Evolutionary conservation across 2,329 filamentous ascomycete genomes (phyloP), one percentile per base, ranked within the genome.

Genomic region (Boeremia lycopersici): DNA sequence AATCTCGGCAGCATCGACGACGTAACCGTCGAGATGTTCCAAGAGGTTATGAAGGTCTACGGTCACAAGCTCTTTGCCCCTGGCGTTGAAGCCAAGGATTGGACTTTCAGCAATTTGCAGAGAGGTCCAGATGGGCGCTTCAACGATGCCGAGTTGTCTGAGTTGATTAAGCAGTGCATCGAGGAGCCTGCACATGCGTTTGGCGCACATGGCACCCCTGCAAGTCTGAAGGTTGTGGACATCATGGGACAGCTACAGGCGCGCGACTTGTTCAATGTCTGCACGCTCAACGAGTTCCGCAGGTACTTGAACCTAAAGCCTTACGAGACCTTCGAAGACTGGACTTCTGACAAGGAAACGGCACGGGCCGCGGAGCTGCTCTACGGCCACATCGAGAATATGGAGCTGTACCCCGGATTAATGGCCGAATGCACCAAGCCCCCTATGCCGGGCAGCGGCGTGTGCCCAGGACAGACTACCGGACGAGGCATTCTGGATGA

Each of bases 271-370:
- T 95, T 91, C 90, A 87, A 91, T 55, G 78, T 91, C 6, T 88
- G 88, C 0, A 88, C 88, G 0, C 79, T 96, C 50, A 95, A 95
- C 70, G 90, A 95, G 76, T 95, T 93, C 79, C 83, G 91, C 43
- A 86, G 88, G 68, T 90, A 91, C 74, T 91, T 93, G 61, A 87
- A 87, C 1, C 77, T 96, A n/a, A 89, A 89, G 75, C 83, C 84
- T 0, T 87, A 95, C 69, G 84, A 88, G 28, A 89, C 80, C 0
- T 96, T 95, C 54, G 89, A 93, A 74, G 89, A 91, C 45, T 91
- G 93, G 78, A 95, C 93, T 74, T 86, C 87, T 0, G 88, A 95
- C 62, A 87, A 87, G 0, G 81, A 84, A 26, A 83, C 93, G 19
- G 84, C 88, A 2, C 80, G 87, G 41, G 78, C 83, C 9, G 79